A percentile compares a stretch with the other conserved stretches of the same genome.
Evolutionary conservation across 2,329 filamentous ascomycete genomes (phyloP).

Genomic region (Beauveria australis): DNA sequence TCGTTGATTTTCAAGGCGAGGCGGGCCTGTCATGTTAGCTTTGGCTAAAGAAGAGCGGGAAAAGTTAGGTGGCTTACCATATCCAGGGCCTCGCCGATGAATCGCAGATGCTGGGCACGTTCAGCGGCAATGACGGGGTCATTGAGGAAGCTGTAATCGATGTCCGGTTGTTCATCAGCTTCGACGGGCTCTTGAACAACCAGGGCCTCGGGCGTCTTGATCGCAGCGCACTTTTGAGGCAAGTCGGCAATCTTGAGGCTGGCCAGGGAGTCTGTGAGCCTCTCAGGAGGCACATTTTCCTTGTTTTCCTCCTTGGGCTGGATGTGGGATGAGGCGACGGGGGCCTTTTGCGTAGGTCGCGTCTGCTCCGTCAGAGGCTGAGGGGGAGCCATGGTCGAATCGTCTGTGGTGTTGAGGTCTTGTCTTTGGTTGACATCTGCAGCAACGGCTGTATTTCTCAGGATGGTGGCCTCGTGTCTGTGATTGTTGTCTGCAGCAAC

Average conservation of each 20-base stretch:
- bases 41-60: not conserved
- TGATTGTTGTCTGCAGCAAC: not conserved
- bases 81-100: conserved; percentile 77
- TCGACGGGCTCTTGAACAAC: not conserved
- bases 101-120: conserved; percentile 36
- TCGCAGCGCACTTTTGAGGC: not conserved
- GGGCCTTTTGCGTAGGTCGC: conserved; percentile 31
- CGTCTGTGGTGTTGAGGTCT: not conserved
- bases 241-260: not conserved
- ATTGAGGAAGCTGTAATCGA: conserved; percentile 8
- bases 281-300: conserved; percentile 10
- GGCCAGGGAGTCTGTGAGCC: not conserved
- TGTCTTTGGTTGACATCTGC: not conserved
- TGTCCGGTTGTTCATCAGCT: not conserved
- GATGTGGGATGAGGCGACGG: not conserved
- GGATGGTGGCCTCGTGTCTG: not conserved
- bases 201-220: not conserved
- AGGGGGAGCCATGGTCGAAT: conserved; percentile 5
- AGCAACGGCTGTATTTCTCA: not conserved
- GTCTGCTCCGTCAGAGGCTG: conserved; percentile 23
- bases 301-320: conserved; percentile 2
- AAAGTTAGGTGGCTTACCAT: conserved; percentile 55
- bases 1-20: conserved; percentile 79
- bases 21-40: conserved; percentile 55
- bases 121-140: conserved; percentile 25